A percentile compares a stretch with the other conserved stretches of the same genome.
Conservation (phyloP, 2,329 filamentous ascomycete species). For the Periconia sp. region DNA sequence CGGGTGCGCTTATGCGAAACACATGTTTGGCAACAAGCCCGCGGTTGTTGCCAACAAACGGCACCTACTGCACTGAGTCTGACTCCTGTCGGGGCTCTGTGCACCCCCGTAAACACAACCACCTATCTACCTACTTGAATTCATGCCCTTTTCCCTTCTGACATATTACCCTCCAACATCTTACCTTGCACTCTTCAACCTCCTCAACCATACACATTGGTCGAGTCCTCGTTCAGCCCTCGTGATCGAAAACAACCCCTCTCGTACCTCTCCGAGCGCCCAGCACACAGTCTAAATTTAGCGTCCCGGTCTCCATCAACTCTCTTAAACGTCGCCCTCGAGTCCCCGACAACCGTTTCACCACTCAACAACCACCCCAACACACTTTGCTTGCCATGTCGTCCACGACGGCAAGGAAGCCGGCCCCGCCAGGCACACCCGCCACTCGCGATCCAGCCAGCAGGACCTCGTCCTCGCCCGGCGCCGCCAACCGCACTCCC, state of each 20-base stretch:
- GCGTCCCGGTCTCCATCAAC: background rate
- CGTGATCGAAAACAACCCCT: background rate
- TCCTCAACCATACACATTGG: background rate
- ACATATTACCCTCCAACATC: too few species aligned
- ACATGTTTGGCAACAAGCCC: background rate
- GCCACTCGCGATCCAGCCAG: constrained; percentile 21
- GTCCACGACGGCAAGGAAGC: constrained; percentile 39
- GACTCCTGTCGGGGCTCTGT: background rate
- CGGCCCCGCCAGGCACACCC: constrained; percentile 35
- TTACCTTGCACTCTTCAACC: too few species aligned
- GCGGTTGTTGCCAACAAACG: background rate
- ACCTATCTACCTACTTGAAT: too few species aligned
- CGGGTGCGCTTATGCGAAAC: background rate
- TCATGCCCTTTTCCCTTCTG: too few species aligned
- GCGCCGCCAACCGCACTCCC: constrained; percentile 35
- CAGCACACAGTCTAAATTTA: background rate
- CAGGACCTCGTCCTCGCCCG: constrained; percentile 32
- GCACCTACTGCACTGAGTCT: background rate
- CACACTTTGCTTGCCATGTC: constrained; percentile 27
- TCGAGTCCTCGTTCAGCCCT: background rate
- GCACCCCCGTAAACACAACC: too few species aligned
- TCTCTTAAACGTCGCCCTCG: background rate
- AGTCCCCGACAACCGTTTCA: background rate
- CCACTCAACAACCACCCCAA: constrained; percentile 7
- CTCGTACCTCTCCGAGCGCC: background rate